Evolutionary conservation across 2,329 filamentous ascomycete species (phyloP), one percentile per base, ranked within the genome.

Genomic region (Trichoderma sp.): DNA sequence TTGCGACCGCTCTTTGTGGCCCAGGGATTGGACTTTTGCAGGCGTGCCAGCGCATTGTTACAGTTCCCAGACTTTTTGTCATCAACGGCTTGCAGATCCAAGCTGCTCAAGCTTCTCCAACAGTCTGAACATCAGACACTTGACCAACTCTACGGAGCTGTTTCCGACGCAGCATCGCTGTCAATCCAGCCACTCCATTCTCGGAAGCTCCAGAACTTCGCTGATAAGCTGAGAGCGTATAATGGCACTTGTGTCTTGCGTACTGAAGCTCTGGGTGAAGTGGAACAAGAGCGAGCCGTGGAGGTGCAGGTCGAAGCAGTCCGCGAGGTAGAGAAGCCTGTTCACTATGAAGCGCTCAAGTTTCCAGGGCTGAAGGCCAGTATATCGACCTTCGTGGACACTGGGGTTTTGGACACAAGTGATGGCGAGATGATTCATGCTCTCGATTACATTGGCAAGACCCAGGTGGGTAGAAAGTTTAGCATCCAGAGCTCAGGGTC

Each of bases 21-120:
- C 0, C 88, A 91, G 70, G 87, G 88, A 0, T 72, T 77, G 0
- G 85, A 90, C 66, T 90, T 85, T 67, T 86, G 86, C 65, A 79
- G 79, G 0, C 82, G 87, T 1, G 80, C 76, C 0, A 78, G 89
- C 58, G 83, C 85, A 0, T 72, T 76, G 0, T 69, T 77, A 24
- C 74, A 79, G 1, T 73, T 85, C 66, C 71, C 78, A 0, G 68
- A 81, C 0, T 83, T 80, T 17, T 68, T 85, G 0, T 65, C 67
- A 0, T 71, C 81, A 2, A 15, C 61, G 0, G 17, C 70, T 0
- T 73, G 81, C 0, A 77, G 78, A 0, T 65, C 72, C 0, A 69
- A 68, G 14, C 60, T 71, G 5, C 1, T 86, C 0, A 24, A 66
- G 5, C 44, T 63, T 4, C 66, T 73, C 19, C 65, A 77, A 14